Evolutionary conservation across 225 moss, liverwort and hornwort genomes (phyloP), one percentile per base, ranked within the genome.

Genomic region (Sphagnum tenellum): DNA sequence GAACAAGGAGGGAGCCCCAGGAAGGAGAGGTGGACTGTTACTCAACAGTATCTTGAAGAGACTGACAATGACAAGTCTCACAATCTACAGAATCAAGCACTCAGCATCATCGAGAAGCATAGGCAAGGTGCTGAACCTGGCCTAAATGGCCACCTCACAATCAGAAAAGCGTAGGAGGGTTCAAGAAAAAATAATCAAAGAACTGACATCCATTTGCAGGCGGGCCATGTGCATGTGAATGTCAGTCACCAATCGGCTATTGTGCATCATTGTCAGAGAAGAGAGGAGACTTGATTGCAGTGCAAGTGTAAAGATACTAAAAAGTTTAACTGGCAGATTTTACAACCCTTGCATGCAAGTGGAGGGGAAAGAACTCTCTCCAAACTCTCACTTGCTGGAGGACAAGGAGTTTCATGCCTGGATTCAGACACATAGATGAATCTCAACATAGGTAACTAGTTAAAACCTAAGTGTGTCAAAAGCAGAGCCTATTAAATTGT

Each of bases 161-260:
- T 77, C 56, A 75, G 81, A 47, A 89, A 88, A 46, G 66, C 67
- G 4, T 78, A 83, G 57, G 74, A 79, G 11, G 70, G 79, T 5
- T 61, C 55, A 64, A 48, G 62, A 0, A 82, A 76, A 63, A 84
- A 81, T 49, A 75, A 58, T 66, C 88, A 95, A 56, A 69, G 73
- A 54, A 89, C 88, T 59, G 91, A 88, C 6, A 91, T 91, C 55
- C 59, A 66, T 4, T 56, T 95, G 7, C 77, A 95, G 63, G 73
- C 74, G 5, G 92, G 92, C 12, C 76, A 68, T 56, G 85, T 92
- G 61, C 81, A 89, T 74, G 88, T 95, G 4, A 95, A 92, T 76
- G 82, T 95, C 9, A 88, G 85, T 46, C 94, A 94, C 70, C 81
- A 68, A 5, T 85, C 81, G 45, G 81, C 74, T 60, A 74, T 76